phyloP scores from a whole-genome alignment of 2,329 filamentous ascomycete genomes.

The Trichoderma lentiforme region DNA sequence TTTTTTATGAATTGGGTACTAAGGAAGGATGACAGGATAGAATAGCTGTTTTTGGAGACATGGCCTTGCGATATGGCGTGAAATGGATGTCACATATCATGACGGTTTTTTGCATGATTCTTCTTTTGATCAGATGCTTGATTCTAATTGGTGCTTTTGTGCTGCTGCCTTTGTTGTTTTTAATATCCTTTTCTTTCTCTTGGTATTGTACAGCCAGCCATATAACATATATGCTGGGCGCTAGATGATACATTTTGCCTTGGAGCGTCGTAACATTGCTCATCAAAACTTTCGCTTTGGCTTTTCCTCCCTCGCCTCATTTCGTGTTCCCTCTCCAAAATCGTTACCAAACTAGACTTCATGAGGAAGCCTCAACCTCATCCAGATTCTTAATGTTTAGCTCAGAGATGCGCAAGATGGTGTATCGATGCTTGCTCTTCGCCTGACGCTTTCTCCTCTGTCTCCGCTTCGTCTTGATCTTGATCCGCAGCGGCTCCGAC shows the following conservation, averaged over 20 bases:
- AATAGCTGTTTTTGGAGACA: conserved; percentile 17
- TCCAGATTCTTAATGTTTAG: conserved; percentile 58
- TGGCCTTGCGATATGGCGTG: conserved; percentile 13
- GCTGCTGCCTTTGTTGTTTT: neutral
- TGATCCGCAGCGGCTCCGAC: conserved; percentile 70
- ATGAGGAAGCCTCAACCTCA: conserved; percentile 36
- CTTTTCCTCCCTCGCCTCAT: neutral
- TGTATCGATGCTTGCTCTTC: conserved; percentile 88
- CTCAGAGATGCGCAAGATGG: conserved; percentile 80
- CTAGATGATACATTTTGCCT: conserved; percentile 16
- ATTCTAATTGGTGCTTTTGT: neutral
- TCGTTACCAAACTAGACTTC: neutral
- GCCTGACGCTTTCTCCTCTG: conserved; percentile 71
- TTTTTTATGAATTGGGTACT: neutral
- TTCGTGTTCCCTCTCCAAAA: neutral
- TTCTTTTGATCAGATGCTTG: neutral
- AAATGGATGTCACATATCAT: conserved; percentile 13
- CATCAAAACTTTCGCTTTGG: neutral
- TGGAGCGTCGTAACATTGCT: neutral
- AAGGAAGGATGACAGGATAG: conserved; percentile 15
- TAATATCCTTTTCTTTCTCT: neutral
- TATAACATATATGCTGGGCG: conserved; percentile 10
- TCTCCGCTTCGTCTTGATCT: conserved; percentile 78
- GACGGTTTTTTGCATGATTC: neutral
- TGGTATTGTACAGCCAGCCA: conserved; percentile 18